Percentiles rank a stretch among this genome's conserved stretches.
phyloP scores from a whole-genome alignment of 495 filamentous ascomycete genomes.

The Aspergillus campestris region DNA sequence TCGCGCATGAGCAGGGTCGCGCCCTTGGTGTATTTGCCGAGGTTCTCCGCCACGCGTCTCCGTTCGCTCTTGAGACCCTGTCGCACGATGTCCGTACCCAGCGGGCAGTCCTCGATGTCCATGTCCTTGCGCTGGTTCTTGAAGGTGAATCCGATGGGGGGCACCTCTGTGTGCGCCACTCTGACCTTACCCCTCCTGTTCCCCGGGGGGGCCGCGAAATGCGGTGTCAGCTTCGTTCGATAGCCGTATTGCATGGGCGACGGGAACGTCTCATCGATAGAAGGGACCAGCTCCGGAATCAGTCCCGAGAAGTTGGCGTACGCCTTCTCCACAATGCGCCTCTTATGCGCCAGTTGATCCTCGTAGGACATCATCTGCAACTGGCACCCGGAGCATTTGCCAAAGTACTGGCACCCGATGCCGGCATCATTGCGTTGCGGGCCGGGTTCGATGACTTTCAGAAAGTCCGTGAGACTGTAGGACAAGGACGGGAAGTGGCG shows the following conservation, averaged over 20 bases:
- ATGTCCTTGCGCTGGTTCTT: conserved; percentile 66
- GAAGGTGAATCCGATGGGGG: conserved; percentile 82
- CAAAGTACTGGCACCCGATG: conserved; percentile 78
- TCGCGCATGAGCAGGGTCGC: conserved; percentile 87
- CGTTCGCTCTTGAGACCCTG: conserved; percentile 68
- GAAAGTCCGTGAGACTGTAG: conserved; percentile 70
- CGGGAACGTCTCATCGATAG: conserved; percentile 74
- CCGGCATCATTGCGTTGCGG: conserved; percentile 66
- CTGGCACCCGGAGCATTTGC: conserved; percentile 83
- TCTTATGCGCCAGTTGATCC: conserved; percentile 79
- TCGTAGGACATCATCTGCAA: conserved; percentile 93
- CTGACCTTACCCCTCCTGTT: conserved; percentile 31
- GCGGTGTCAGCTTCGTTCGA: conserved; percentile 91
- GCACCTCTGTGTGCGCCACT: conserved; percentile 42
- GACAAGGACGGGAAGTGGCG: conserved; percentile 49
- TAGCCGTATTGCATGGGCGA: conserved; percentile 88
- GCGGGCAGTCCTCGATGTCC: conserved; percentile 96
- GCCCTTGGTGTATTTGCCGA: conserved; percentile 64
- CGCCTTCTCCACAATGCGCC: conserved; percentile 79
- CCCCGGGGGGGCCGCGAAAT: conserved; percentile 68
- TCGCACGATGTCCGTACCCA: conserved; percentile 78
- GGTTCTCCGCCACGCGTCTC: conserved; percentile 57
- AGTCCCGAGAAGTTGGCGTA: conserved; percentile 85
- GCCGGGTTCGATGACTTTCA: conserved; percentile 67
- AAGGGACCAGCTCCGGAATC: conserved; percentile 63